These are phyloP conservation scores for Dinochytrium kinnereticum DNA, from an alignment of 371 early-diverging fungal genomes.

Conservation along the genomic window DNA sequence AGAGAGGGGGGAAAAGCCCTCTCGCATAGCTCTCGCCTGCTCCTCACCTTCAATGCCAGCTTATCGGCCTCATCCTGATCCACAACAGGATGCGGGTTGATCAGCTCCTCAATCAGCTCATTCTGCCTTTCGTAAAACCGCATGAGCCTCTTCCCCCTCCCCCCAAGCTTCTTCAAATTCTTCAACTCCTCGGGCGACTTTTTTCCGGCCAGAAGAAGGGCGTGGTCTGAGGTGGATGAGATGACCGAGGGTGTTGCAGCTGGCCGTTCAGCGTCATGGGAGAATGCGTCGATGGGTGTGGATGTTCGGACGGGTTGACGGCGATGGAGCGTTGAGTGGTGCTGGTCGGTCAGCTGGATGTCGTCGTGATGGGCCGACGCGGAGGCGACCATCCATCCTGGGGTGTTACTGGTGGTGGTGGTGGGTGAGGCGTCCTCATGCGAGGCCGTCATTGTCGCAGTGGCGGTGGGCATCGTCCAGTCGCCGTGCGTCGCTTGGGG, in stretches of 20 bases:
- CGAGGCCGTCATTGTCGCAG: no score
- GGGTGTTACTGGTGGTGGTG: neutral
- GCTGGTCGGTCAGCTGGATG: neutral
- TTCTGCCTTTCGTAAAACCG: constrained; percentile 84
- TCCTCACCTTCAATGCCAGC: constrained; percentile 41
- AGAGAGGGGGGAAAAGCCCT: neutral
- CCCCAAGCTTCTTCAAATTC: constrained; percentile 9
- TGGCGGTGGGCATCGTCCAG: no score
- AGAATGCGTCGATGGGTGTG: neutral
- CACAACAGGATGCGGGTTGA: constrained; percentile 58
- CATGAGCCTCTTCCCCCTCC: constrained; percentile 43
- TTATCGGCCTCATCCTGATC: constrained; percentile 33
- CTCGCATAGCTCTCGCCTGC: no score
- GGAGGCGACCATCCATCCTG: neutral
- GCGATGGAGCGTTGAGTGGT: neutral
- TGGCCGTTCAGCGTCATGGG: constrained; percentile 2
- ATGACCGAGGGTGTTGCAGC: neutral
- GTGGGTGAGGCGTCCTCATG: no score
- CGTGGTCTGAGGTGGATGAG: neutral
- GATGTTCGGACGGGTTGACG: neutral
- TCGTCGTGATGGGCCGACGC: neutral
- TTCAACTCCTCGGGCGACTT: constrained; percentile 15
- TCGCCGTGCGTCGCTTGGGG: no score
- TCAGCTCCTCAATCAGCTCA: constrained; percentile 75
- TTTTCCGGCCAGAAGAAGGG: neutral